Evolutionary conservation across 768 basidiomycete species (phyloP).

Genomic region (Mycena venus): DNA sequence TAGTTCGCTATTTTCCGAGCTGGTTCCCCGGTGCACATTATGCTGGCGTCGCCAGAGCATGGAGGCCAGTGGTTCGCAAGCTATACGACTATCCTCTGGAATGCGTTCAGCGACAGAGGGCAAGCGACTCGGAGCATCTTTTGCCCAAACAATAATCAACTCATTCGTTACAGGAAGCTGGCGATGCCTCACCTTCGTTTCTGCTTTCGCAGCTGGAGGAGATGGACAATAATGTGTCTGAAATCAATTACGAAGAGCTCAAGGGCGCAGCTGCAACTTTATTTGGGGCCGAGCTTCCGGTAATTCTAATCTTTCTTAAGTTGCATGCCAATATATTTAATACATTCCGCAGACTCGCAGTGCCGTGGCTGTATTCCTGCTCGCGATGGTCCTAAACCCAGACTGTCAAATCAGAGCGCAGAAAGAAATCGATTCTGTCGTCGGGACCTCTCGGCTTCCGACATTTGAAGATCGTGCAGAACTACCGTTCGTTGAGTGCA

Average conservation of each 20-base stretch:
- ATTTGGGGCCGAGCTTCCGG: conserved; percentile 34
- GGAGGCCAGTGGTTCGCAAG: conserved; percentile 1
- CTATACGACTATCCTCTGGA: conserved; percentile 28
- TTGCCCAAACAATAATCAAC: background rate
- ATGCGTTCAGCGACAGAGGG: conserved; percentile 22
- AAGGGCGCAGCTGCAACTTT: conserved; percentile 29
- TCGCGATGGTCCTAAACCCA: conserved; percentile 48
- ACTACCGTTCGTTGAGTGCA: conserved; percentile 21
- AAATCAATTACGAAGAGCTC: conserved; percentile 25
- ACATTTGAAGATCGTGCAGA: conserved; percentile 18
- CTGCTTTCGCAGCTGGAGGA: conserved; percentile 33
- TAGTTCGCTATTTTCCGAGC: conserved; percentile 42
- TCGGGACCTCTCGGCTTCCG: conserved; percentile 41
- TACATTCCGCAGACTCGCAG: conserved; percentile 31
- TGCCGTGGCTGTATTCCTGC: conserved; percentile 39
- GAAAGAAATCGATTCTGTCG: conserved; percentile 43
- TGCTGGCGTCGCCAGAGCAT: conserved; percentile 23
- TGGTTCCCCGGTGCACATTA: conserved; percentile 51
- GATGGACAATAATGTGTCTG: conserved; percentile 14
- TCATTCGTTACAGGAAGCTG: conserved; percentile 23
- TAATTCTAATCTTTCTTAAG: conserved; percentile 7
- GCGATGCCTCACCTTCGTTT: conserved; percentile 35
- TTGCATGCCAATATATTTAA: conserved; percentile 4
- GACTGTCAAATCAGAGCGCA: conserved; percentile 45
- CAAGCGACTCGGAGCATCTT: conserved; percentile 13